Evolutionary conservation across 192 early-diverging fungal species (phyloP).

Genomic region (Jimgerdemannia lactiflua): DNA sequence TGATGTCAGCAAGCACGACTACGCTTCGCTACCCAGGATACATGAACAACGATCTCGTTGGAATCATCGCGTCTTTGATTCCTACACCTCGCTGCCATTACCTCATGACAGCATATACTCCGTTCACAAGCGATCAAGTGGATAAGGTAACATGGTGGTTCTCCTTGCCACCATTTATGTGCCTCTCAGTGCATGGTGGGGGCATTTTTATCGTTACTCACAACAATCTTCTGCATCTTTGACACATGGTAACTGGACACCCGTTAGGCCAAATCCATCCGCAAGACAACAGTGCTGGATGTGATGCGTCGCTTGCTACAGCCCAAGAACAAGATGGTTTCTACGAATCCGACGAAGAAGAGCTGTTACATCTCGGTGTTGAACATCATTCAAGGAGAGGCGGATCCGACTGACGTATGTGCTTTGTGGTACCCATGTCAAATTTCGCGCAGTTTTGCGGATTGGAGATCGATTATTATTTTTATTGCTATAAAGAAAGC

Average conservation of each 20-base stretch:
- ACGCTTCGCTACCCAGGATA: constrained; percentile 98
- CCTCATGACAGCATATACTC: constrained; percentile 93
- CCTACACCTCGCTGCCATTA: constrained; percentile 99
- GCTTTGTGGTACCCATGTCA: background rate
- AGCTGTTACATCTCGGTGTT: constrained; percentile 97
- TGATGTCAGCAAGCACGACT: constrained; percentile 95
- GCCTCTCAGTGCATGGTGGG: no score
- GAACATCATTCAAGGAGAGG: constrained; percentile 99
- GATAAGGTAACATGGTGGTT: constrained; percentile 60
- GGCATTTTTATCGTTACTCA: no score
- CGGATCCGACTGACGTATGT: constrained; percentile 91
- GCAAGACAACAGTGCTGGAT: constrained; percentile 96
- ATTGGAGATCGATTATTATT: background rate
- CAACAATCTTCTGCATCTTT: background rate
- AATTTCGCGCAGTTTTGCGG: no score
- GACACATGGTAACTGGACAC: background rate
- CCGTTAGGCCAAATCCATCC: constrained; percentile 79
- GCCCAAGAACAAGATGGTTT: constrained; percentile 98
- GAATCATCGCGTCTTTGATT: constrained; percentile 93
- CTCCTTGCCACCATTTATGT: no score
- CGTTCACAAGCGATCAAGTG: constrained; percentile 90
- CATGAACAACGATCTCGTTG: constrained; percentile 99
- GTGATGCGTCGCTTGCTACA: constrained; percentile 97
- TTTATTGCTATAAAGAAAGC: no score
- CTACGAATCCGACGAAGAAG: constrained; percentile 84